Conservation (phyloP, 495 filamentous ascomycete genomes). For the Penicillium paxilli region DNA sequence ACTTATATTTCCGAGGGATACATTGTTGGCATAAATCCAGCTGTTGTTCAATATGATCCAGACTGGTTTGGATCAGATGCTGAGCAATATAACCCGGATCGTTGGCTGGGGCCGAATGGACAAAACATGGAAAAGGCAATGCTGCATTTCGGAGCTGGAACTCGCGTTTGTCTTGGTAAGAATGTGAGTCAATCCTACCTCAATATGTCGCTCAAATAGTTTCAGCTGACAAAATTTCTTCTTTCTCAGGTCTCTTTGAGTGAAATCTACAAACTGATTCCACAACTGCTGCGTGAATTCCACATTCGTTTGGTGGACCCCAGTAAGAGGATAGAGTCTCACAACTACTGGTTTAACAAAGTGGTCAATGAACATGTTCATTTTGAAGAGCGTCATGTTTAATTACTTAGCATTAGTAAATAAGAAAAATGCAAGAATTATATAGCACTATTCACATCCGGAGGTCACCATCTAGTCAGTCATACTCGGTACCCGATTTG, state of each 20-base stretch:
- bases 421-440: background rate
- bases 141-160: constrained; percentile 19
- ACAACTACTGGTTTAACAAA: background rate
- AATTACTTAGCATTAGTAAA: background rate
- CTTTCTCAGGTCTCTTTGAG: constrained; percentile 11
- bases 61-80: constrained; percentile 52
- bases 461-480: too few species aligned
- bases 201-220: background rate
- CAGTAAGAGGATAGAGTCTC: background rate
- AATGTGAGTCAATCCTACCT: constrained; percentile 8
- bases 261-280: constrained; percentile 23
- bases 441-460: too few species aligned
- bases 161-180: constrained; percentile 19
- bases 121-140: constrained; percentile 17
- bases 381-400: background rate
- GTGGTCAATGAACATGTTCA: background rate
- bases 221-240: background rate
- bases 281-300: constrained; percentile 10
- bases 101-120: constrained; percentile 49
- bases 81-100: constrained; percentile 49
- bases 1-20: background rate
- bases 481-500: too few species aligned
- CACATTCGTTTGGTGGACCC: background rate
- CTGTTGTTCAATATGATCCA: constrained; percentile 32
- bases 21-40: constrained; percentile 26